Percentiles rank a stretch among this genome's conserved stretches.
These are phyloP conservation scores for Rhodamnia rubescens DNA, from an alignment of 345 rosid species.

Conservation along the genomic window DNA sequence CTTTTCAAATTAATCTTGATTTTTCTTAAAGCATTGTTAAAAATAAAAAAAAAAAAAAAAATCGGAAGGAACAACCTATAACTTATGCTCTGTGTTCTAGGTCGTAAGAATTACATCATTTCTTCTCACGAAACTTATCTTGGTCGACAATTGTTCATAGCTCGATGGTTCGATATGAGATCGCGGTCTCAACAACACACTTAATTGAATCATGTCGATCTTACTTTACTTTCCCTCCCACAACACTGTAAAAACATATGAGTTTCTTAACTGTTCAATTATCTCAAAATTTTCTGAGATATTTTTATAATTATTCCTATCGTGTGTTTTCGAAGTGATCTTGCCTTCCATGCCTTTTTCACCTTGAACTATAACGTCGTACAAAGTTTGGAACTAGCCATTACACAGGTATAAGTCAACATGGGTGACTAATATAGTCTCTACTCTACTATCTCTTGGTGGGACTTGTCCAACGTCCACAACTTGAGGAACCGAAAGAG, in stretches of 20 bases:
- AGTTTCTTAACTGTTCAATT: accelerated
- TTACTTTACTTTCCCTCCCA: background rate
- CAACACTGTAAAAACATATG: accelerated
- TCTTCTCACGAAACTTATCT: accelerated
- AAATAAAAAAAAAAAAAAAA: no score
- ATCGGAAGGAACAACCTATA: background rate
- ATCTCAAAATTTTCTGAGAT: background rate
- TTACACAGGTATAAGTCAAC: background rate
- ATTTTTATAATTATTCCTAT: no score
- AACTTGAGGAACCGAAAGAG: background rate
- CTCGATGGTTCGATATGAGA: background rate
- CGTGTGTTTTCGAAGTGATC: accelerated
- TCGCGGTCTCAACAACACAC: accelerated
- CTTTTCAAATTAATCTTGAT: background rate
- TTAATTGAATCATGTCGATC: background rate
- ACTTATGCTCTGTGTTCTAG: accelerated
- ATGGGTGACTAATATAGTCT: background rate
- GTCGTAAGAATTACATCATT: background rate
- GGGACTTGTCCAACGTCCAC: background rate
- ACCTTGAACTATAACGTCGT: background rate
- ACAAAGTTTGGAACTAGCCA: background rate
- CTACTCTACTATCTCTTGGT: background rate
- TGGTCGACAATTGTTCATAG: background rate
- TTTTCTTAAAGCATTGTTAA: background rate
- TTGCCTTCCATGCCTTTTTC: background rate